Evolutionary conservation across 2,329 filamentous ascomycete species (phyloP), one percentile per base, ranked within the genome.

Genomic region (Diaporthe ampelina): DNA sequence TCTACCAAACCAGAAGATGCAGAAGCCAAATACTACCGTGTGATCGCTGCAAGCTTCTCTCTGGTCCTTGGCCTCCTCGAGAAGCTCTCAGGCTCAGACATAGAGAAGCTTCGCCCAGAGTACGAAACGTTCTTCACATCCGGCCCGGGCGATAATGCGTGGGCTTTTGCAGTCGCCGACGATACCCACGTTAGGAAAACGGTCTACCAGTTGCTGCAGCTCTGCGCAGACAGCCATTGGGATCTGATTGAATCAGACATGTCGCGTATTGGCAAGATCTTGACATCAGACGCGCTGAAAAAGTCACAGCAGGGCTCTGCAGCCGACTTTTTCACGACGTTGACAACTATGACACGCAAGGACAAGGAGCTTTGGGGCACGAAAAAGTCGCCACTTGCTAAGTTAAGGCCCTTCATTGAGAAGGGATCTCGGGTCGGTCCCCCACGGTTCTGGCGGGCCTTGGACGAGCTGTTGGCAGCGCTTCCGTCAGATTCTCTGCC

Each of bases 1-100:
- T 94, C 92, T 0, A 94, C 95, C 4, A 97, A 91, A 74, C 85
- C 90, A 11, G 96, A 98, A 78, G 97, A 99, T 81, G 92, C 95
- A 5, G 90, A 95, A 77, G 90, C 93, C 24, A 98, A 98, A 79
- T 97, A 97, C 84, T 90, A 92, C 75, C 90, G 97, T 61, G 95
- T 98, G 5, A 79, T 91, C 3, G 86, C 86, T 13, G 86, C 86
- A 10, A 88, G 88, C 72, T 79, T 92, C 29, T 89, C 88, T 1
- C 83, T 92, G 8, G 87, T 91, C 3, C 78, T 89, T 4, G 86
- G 86, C 40, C 83, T 93, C 0, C 79, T 92, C 0, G 84, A 86
- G 59, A 88, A 83, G 74, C 82, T 91, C 1, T 82, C 85, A 1
- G 76, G 80, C 9, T 79, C 81, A 24, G 92, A 94, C 50, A 82